Percentiles rank a stretch among this genome's conserved stretches.
These are phyloP conservation scores for Neofusicoccum parvum DNA, from an alignment of 2,329 filamentous ascomycete genomes.

Conservation along the genomic window DNA sequence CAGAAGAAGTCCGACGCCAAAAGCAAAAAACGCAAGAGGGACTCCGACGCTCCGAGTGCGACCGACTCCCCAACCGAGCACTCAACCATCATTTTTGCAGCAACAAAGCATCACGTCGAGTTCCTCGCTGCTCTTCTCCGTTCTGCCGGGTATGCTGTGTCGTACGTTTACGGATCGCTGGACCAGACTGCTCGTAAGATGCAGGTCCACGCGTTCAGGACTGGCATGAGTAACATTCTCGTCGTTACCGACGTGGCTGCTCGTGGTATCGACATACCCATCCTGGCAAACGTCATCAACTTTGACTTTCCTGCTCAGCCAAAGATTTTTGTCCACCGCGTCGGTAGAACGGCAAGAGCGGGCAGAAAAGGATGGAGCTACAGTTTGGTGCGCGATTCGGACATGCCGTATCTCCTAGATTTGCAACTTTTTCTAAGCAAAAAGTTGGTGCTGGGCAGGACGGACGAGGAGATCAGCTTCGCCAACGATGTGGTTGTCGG, in stretches of 20 bases:
- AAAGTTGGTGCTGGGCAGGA: conserved; percentile 74
- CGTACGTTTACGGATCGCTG: conserved; percentile 90
- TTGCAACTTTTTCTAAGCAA: conserved; percentile 93
- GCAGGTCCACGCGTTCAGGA: conserved; percentile 87
- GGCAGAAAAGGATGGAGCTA: conserved; percentile 94
- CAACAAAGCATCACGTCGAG: conserved; percentile 97
- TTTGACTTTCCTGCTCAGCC: conserved; percentile 97
- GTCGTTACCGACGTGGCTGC: conserved; percentile 97
- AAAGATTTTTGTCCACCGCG: conserved; percentile 94
- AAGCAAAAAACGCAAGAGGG: conserved; percentile 80
- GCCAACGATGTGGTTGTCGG: conserved; percentile 84
- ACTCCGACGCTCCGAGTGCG: conserved; percentile 50
- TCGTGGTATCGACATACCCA: conserved; percentile 94
- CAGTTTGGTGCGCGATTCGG: conserved; percentile 83
- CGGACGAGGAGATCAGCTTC: conserved; percentile 66
- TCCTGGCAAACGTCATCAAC: conserved; percentile 96
- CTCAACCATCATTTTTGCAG: conserved; percentile 92
- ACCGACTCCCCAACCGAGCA: conserved; percentile 79
- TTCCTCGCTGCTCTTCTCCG: conserved; percentile 83
- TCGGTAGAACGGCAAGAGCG: conserved; percentile 92
- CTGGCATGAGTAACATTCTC: conserved; percentile 81
- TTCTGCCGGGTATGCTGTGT: conserved; percentile 81
- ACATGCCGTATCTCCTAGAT: conserved; percentile 90
- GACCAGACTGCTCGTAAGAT: conserved; percentile 92
- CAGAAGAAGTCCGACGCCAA: conserved; percentile 55